Base-by-base conservation (phyloP, 768 basidiomycete genomes). In the Lactarius pseudohatsudake region DNA sequence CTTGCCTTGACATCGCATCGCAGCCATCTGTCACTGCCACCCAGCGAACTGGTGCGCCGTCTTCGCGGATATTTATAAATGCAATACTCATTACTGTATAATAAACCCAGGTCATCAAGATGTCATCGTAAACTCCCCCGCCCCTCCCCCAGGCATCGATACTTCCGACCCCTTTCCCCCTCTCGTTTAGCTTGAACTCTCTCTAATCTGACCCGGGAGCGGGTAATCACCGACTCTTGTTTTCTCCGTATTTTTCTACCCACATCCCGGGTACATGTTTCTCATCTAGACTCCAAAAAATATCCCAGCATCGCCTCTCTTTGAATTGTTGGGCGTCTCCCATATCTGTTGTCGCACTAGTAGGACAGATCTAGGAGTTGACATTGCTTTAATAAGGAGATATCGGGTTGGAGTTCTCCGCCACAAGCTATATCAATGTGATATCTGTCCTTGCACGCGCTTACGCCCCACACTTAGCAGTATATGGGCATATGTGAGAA, bases 21-120 rank as follows among this genome's bases (percentile, higher is more conserved):
- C n/a, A 64, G 20, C 18, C n/a, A 9, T 41, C 40, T 59, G 40
- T 64, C 47, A 54, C 36, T 34, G 20, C 9, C 40, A 38, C 32
- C 58, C 59, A 57, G 9, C 20, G 4, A 57, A n/a, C 32, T 9
- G 65, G 61, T 41, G 45, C 45, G 56, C 61, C 65, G 32, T 36
- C 30, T 26, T 43, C 22, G 22, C 36, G 65, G 61, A 13, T 28
- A 40, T 38, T 47, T 50, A 54, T 62, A 62, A 66, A 66, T 26
- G 28, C 61, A 30, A n/a, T 53, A 16, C 36, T 26, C 47, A 26
- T 53, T 11, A 9, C 34, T 2, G 34, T 34, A 26, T 15, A 53
- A 53, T 22, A 50, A 22, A 50, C 22, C 22, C 11, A 53, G 45
- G 55, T 55, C 64, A 43, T 58, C 34, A 57, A 58, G 34, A 40